Base-by-base conservation (phyloP, 371 early-diverging fungal species). In the Mortierella polycephala region DNA sequence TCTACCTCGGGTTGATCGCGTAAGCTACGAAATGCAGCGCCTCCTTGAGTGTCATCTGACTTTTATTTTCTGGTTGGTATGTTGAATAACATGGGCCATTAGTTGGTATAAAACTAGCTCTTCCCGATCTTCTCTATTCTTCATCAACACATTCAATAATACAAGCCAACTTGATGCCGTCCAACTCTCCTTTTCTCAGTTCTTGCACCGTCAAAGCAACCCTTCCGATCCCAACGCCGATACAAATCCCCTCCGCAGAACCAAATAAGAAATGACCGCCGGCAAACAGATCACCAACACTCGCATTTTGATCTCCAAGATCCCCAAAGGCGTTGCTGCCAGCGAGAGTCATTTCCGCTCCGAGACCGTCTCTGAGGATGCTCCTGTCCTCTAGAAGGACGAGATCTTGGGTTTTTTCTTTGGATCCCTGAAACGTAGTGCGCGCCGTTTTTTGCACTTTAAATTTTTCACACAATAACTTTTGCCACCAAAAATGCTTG, bases 391-490 rank as follows among this genome's bases (percentile, higher is more conserved):
- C 58, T 47, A 74, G 65, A 66, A 72, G 12, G 57, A 71, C 64
- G 67, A 74, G 20, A 56, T 77, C 62, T 79, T 77, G 50, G 69
- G 66, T 71, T 44, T 67, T 82, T 44, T 69, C 71, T 20, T 52
- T 69, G 64, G 75, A 77, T 58, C 79, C 79, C 37, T 77, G 79
- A 68, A 85, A 84, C 30, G 30, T 30, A 30, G 30, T 30, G 30
- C 30, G 4, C 30, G 4, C 30, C 30, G 30, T 30, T 30, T 30
- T 30, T 30, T 30, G 84, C 86, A 83, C 56, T 7, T 23, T 66
- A 61, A 30, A 23, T n/a, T 10, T 51, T 30, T 44, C 46, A 0
- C 18, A 16, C 21, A 54, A 54, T 67, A 40, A 42, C 4, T 53
- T 62, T 55, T n/a, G 30, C 30, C 4, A 30, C 30, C 30, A 30